These are phyloP conservation scores for Hemileia vastatrix DNA, from an alignment of 1,284 basidiomycete genomes.

Conservation along the genomic window DNA sequence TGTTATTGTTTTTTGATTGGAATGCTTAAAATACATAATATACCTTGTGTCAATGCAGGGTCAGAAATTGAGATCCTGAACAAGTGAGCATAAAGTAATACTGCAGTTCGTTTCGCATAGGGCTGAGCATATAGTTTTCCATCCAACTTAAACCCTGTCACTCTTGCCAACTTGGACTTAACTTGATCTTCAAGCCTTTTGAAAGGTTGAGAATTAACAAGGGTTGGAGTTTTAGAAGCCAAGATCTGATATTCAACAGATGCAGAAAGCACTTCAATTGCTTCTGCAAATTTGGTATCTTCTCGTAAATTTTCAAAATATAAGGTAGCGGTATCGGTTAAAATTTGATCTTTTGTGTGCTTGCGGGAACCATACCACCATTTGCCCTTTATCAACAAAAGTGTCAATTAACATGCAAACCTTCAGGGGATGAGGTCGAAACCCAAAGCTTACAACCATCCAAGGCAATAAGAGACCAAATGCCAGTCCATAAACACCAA, in stretches of 20 bases:
- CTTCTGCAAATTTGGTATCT: slow-evolving; percentile 62
- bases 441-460: slow-evolving; percentile 56
- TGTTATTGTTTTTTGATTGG: too few relatives aligned
- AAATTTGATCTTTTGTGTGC: slow-evolving; percentile 85
- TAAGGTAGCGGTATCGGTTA: slow-evolving; percentile 68
- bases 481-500: slow-evolving; percentile 74
- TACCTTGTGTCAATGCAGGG: slow-evolving; percentile 57
- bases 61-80: slow-evolving; percentile 60
- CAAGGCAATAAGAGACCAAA: slow-evolving; percentile 78
- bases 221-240: slow-evolving; percentile 45
- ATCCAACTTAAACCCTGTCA: slow-evolving; percentile 28
- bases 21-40: slow-evolving; percentile 25
- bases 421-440: too few relatives aligned
- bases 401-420: neutral
- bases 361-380: slow-evolving; percentile 97
- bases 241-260: slow-evolving; percentile 59
- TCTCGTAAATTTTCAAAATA: slow-evolving; percentile 85
- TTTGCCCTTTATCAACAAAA: slow-evolving; percentile 52
- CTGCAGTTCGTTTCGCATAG: slow-evolving; percentile 53
- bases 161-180: slow-evolving; percentile 47
- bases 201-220: slow-evolving; percentile 29
- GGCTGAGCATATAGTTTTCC: slow-evolving; percentile 25
- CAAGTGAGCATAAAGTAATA: slow-evolving; percentile 77
- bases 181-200: slow-evolving; percentile 47
- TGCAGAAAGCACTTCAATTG: slow-evolving; percentile 64